Evolutionary conservation across 805 yeast genomes (phyloP), one percentile per base, ranked within the genome.

Genomic region (Ogataea degrootiae): DNA sequence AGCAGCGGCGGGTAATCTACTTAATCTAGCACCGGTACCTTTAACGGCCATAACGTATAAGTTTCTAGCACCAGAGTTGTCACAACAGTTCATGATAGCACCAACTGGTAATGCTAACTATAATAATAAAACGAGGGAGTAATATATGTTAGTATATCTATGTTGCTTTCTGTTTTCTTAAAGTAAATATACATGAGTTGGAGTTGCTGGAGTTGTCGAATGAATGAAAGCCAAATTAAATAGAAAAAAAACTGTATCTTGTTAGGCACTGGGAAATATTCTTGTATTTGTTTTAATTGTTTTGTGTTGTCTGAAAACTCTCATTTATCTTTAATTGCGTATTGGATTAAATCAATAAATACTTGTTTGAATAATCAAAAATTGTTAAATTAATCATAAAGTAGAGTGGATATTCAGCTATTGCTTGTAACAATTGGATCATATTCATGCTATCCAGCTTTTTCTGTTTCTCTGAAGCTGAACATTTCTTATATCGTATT

Each of bases 1-100:
- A 70, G 98, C 90, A 67, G 98, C 99, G 71, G 99, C 99, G 76
- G 99, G 99, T 69, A 94, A 86, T 85, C 99, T 94, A 92, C 92
- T 95, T 74, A 94, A 86, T 86, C 98, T 91, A 67, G 99, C 97
- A 85, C 99, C 99, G 73, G 81, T 75, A 72, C 98, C 98, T 83
- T 92, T 94, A 73, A 94, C 99, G 80, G 99, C 92, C 72, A 94
- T 78, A 80, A 94, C 83, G 86, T 90, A 88, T 71, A 94, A 85
- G 88, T 91, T 92, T 83, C 98, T 91, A 71, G 99, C 99, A 83
- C 99, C 99, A 69, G 95, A 81, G 96, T 94, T 94, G 77, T 94
- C 99, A 79, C 95, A 91, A 83, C 99, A 94, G 91, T 95, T 95
- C 82, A 94, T 85, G 76, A 94, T 89, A 77, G 99, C 99, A 78